Base-by-base conservation (phyloP, 148 eudicot species). In the Pharnaceum exiguum region DNA sequence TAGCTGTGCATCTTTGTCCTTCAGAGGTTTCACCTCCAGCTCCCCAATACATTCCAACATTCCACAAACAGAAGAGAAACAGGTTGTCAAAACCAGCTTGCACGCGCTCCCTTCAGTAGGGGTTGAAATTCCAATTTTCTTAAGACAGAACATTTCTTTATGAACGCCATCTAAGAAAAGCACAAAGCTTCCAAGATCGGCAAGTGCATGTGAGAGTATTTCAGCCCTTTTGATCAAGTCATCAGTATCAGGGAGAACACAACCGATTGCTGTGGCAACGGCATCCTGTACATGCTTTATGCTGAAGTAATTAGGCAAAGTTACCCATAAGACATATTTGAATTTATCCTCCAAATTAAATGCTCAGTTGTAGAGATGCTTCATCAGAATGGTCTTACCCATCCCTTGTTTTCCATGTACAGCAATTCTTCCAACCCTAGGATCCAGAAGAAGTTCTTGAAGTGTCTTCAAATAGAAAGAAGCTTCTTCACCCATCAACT, bases 361-460 rank as follows among this genome's bases (percentile, higher is more conserved):
- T 13, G 33, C 52, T 19, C 29, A 21, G 42, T 63, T 63, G 48
- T 63, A 31, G 43, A 63, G 17, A 48, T 63, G 68, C 51, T 63
- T 63, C 68, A 63, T 63, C 39, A 63, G 15, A 10, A 44, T 17
- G 22, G 68, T 63, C 68, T 53, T 63, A 21, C 60, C 60, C 10
- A 53, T 21, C 33, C 60, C 68, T 24, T 53, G 1, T 22, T 17
- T 22, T 47, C 60, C 68, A 23, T 63, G 52, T 21, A 63, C 43
- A 10, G 52, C 51, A 42, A 63, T 31, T 33, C 51, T 44, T 36
- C 49, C 51, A 23, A 32, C 33, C 23, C 53, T 32, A 43, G 31
- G n/a, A 44, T 53, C 52, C 21, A 29, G 46, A 25, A 63, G 12
- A 4, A 63, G 46, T 51, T 0, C 2, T 59, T 51, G 39, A 13